phyloP scores from a whole-genome alignment of 305 asterid species.

The Withania somnifera region DNA sequence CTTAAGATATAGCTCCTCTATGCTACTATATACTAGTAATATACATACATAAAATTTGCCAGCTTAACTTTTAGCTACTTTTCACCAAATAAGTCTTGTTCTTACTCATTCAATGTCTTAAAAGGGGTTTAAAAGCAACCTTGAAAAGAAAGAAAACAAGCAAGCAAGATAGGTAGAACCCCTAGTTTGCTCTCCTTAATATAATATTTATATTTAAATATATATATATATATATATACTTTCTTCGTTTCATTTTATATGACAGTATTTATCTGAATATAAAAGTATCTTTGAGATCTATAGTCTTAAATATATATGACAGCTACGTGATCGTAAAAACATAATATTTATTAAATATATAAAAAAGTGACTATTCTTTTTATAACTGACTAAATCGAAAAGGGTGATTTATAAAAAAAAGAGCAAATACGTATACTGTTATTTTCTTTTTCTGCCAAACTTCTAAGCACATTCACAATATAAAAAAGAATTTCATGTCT shows the following conservation, averaged over 20 bases:
- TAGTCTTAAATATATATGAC: not conserved
- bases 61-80: conserved; percentile 32
- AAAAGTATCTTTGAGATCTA: not conserved
- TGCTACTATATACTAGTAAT: not conserved
- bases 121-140: conserved; percentile 35
- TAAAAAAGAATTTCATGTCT: conserved; percentile 8
- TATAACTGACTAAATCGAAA: not conserved
- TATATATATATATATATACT: not conserved
- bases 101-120: conserved; percentile 59
- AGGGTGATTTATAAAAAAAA: not conserved
- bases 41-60: conserved; percentile 6
- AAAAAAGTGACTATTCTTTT: not conserved
- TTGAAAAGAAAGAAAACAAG: conserved; percentile 33
- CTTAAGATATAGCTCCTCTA: conserved; percentile 5
- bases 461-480: conserved; percentile 25
- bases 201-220: not conserved
- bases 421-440: not conserved
- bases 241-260: not conserved
- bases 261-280: not conserved
- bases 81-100: conserved; percentile 27
- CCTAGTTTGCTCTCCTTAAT: conserved; percentile 7
- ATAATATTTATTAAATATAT: not conserved
- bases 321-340: not conserved
- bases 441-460: conserved; percentile 13
- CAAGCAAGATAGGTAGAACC: conserved; percentile 1